Base-by-base conservation (phyloP, 495 filamentous ascomycete species). In the Podospora pseudopauciseta region DNA sequence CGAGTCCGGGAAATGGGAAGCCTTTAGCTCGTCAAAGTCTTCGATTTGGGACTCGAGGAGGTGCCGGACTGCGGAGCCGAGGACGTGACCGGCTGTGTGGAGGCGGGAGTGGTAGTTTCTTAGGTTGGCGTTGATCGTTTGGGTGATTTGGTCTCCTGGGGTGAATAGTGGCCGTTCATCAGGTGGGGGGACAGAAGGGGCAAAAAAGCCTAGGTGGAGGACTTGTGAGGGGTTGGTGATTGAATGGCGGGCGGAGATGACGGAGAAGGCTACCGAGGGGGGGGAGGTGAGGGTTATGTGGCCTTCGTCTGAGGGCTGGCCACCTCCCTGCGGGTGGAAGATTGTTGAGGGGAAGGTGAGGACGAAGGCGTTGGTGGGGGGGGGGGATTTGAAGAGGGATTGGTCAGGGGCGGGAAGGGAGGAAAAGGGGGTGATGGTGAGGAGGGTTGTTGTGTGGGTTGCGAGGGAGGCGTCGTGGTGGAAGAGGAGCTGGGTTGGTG, bases 261-360 rank as follows among this genome's bases (percentile, higher is more conserved):
- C 86, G 18, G 77, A 68, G 72, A 87, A 88, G 54, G 60, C 74
- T 5, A 70, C 44, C 1, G 73, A 70, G 54, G 73, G 66, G 20
- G 62, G 9, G 44, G 13, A 32, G 58, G 67, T 80, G 66, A 90
- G 87, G n/a, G 66, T 67, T 32, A 32, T 32, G 30, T 32, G 30
- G 49, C 88, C 88, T 44, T 77, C 79, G 64, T 90, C 88, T 7
- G 82, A 85, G 32, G 88, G 88, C 71, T 90, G 88, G 44, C 88
- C 88, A 55, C 88, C 88, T 5, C 88, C 88, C 75, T 90, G 87
- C 2, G 86, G 82, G 63, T 90, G 85, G 75, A 90, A 90, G 68
- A 90, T 88, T n/a, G 88, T 90, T 28, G 82, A 53, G 18, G 82
- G 78, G 5, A 49, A 49, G 9, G 87, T 89, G n/a, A 85, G 76